phyloP scores from a whole-genome alignment of 331 rosid species.

The Phaseolus coccineus region DNA sequence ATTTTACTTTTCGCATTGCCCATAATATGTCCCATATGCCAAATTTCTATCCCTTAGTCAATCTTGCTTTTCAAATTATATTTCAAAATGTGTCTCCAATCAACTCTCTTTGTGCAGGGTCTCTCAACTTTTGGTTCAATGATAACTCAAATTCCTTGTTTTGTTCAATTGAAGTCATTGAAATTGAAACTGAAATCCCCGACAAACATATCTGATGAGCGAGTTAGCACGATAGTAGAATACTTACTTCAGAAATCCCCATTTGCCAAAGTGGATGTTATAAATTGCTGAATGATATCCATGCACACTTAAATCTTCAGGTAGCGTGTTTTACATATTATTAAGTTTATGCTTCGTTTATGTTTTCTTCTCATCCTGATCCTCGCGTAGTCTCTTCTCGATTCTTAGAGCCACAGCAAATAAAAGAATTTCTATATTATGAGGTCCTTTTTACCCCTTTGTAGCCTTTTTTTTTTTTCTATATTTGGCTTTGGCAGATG shows the following conservation, averaged over 20 bases:
- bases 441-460: not conserved
- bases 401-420: not conserved
- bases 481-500: not conserved
- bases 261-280: not conserved
- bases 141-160: constrained; percentile 27
- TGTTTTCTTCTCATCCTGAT: not conserved
- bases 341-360: constrained; percentile 1
- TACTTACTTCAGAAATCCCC: constrained; percentile 35
- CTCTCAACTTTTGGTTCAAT: not conserved
- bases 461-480: not conserved
- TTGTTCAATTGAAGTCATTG: constrained; percentile 36
- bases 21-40: not conserved
- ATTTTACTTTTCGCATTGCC: not conserved
- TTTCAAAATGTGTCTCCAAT: constrained; percentile 11
- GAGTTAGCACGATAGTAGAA: not conserved
- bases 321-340: not conserved
- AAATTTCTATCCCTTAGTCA: not conserved
- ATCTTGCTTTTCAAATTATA: not conserved
- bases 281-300: not conserved
- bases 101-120: constrained; percentile 30
- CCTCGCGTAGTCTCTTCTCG: no score
- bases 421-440: not conserved
- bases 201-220: not conserved
- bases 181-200: not conserved
- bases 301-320: not conserved